Percentiles rank a stretch among this genome's conserved stretches.
These are phyloP conservation scores for Penicillium verrucosum DNA, from an alignment of 2,329 filamentous ascomycete genomes.

Conservation along the genomic window DNA sequence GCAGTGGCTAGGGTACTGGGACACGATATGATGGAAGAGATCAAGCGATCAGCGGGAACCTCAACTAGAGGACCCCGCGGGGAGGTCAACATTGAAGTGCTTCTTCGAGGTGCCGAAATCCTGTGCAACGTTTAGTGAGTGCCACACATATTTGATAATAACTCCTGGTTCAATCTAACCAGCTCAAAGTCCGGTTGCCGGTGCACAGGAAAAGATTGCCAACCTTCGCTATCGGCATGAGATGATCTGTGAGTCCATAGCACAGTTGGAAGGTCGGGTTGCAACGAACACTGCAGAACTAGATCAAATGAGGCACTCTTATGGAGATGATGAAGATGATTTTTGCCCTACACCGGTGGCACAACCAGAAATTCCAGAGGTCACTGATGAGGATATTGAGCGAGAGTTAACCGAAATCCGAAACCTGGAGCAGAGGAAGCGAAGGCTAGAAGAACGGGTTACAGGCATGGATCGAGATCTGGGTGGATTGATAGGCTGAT, in stretches of 20 bases:
- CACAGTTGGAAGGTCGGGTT: constrained; percentile 77
- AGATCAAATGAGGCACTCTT: constrained; percentile 64
- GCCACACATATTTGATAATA: not conserved
- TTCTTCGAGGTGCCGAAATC: constrained; percentile 84
- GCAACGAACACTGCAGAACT: constrained; percentile 71
- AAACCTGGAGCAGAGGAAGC: constrained; percentile 63
- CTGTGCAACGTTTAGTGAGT: constrained; percentile 75
- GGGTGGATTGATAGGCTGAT: constrained; percentile 57
- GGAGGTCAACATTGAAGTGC: constrained; percentile 80
- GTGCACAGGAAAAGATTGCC: constrained; percentile 72
- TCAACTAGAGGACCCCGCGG: constrained; percentile 54
- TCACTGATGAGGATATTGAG: constrained; percentile 45
- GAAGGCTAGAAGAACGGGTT: constrained; percentile 60
- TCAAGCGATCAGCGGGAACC: constrained; percentile 59
- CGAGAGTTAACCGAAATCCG: constrained; percentile 54
- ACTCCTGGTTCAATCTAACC: constrained; percentile 11
- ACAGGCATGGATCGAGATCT: constrained; percentile 66
- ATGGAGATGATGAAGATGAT: constrained; percentile 55
- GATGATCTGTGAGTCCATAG: constrained; percentile 69
- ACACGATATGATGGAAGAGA: constrained; percentile 78
- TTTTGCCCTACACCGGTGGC: constrained; percentile 45
- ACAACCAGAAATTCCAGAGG: constrained; percentile 22
- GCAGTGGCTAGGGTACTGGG: constrained; percentile 88
- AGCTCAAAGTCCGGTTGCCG: constrained; percentile 63
- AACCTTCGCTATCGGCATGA: constrained; percentile 68